Evolutionary conservation across 2,329 filamentous ascomycete genomes (phyloP).

Genomic region (Elsinoe batatas): DNA sequence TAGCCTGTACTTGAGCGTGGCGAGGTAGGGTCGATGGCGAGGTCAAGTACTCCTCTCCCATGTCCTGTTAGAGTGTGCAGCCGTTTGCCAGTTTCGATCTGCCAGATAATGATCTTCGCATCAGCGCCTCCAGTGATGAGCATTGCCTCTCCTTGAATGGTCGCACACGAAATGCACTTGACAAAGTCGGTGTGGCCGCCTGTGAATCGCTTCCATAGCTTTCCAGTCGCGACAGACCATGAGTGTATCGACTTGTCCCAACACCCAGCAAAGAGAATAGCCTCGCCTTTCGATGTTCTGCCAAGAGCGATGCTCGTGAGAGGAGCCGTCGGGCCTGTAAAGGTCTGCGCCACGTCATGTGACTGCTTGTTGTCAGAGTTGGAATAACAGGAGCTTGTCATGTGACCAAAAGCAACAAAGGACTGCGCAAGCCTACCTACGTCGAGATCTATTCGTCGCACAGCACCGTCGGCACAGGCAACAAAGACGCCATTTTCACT

Average conservation of each 20-base stretch:
- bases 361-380: conserved; percentile 27
- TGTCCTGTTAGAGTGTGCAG: conserved; percentile 72
- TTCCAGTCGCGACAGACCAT: conserved; percentile 57
- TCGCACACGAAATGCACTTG: conserved; percentile 61
- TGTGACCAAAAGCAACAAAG: not conserved
- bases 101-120: conserved; percentile 60
- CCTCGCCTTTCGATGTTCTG: conserved; percentile 25
- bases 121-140: conserved; percentile 40
- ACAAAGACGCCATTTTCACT: conserved; percentile 57
- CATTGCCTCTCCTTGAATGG: conserved; percentile 49
- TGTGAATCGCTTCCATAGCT: conserved; percentile 46
- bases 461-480: conserved; percentile 76
- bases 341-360: conserved; percentile 40
- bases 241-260: conserved; percentile 94
- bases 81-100: conserved; percentile 55
- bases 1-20: conserved; percentile 24
- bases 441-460: conserved; percentile 64
- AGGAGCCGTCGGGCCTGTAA: conserved; percentile 67
- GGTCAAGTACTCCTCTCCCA: conserved; percentile 65
- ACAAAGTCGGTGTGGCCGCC: conserved; percentile 80
- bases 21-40: conserved; percentile 62
- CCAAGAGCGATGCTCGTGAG: conserved; percentile 66
- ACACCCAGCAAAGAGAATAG: conserved; percentile 69
- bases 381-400: not conserved
- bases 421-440: conserved; percentile 45